phyloP scores from a whole-genome alignment of 2,329 filamentous ascomycete species.

The Phialemoniopsis sp. region DNA sequence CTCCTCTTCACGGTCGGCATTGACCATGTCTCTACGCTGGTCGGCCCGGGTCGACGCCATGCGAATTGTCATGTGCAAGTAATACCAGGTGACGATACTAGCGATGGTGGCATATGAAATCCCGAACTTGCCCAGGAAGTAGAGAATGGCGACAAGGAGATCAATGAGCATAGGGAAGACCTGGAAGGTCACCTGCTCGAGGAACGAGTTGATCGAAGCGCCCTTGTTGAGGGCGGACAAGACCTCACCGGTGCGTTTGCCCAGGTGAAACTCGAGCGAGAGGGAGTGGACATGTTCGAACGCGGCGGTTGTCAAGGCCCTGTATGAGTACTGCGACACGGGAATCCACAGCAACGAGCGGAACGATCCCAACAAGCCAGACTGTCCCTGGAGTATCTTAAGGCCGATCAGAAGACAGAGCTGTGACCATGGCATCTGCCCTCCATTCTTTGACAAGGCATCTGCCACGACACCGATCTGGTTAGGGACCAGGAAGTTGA shows the following conservation, averaged over 20 bases:
- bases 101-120: conserved; percentile 88
- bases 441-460: conserved; percentile 46
- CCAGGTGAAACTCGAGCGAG: conserved; percentile 92
- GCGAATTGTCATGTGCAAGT: conserved; percentile 92
- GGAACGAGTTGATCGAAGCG: conserved; percentile 90
- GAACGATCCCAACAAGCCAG: conserved; percentile 78
- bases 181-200: conserved; percentile 95
- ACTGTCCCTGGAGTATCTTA: conserved; percentile 81
- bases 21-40: conserved; percentile 89
- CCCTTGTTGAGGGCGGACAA: conserved; percentile 95
- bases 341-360: conserved; percentile 91
- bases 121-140: conserved; percentile 76
- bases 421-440: conserved; percentile 63
- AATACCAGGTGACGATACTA: conserved; percentile 87
- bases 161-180: conserved; percentile 94
- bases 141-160: conserved; percentile 77
- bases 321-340: conserved; percentile 94
- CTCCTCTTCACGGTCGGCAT: conserved; percentile 90
- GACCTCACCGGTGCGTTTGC: conserved; percentile 95
- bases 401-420: conserved; percentile 75
- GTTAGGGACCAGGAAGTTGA: conserved; percentile 82
- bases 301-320: conserved; percentile 86
- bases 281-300: conserved; percentile 97
- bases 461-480: conserved; percentile 81
- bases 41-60: conserved; percentile 93